These are phyloP conservation scores for Wickerhamomyces queroliae DNA, from an alignment of 805 yeast genomes.

Conservation along the genomic window DNA sequence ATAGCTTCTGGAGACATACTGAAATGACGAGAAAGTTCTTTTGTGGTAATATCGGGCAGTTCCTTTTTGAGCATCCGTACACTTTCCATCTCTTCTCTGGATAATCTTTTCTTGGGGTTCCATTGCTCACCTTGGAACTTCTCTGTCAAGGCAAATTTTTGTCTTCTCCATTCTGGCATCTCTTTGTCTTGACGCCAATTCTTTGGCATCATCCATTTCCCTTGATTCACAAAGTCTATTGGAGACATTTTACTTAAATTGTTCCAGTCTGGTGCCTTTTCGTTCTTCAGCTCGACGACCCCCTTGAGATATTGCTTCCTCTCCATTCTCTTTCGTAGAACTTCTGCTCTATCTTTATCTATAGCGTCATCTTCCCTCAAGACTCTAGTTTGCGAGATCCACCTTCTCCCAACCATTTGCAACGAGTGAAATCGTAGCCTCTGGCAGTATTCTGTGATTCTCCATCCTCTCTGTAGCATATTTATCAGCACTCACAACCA, in stretches of 20 bases:
- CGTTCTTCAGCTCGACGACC: neutral
- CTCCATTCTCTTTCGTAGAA: slow-evolving; percentile 13
- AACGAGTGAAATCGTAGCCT: no score
- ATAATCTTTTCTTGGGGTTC: slow-evolving; percentile 62
- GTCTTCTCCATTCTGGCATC: slow-evolving; percentile 66
- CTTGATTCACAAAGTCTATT: slow-evolving; percentile 11
- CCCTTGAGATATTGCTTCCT: slow-evolving; percentile 7
- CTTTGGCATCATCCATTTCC: slow-evolving; percentile 31
- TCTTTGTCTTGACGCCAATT: slow-evolving; percentile 36
- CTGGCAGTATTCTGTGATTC: no score
- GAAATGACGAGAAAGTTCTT: slow-evolving; percentile 57
- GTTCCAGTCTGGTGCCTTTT: neutral
- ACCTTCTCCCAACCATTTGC: neutral
- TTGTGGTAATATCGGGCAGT: slow-evolving; percentile 54
- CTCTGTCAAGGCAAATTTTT: slow-evolving; percentile 56
- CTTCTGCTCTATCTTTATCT: neutral
- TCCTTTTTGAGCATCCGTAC: slow-evolving; percentile 49
- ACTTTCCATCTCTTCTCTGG: slow-evolving; percentile 64
- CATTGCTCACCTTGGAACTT: slow-evolving; percentile 55
- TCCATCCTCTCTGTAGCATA: no score
- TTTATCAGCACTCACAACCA: no score
- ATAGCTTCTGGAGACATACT: slow-evolving; percentile 77
- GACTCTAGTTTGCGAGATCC: neutral
- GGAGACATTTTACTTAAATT: slow-evolving; percentile 5
- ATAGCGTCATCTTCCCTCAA: neutral